These are phyloP conservation scores for Phlebopus sp. DNA, from an alignment of 1,284 basidiomycete genomes.

Conservation along the genomic window DNA sequence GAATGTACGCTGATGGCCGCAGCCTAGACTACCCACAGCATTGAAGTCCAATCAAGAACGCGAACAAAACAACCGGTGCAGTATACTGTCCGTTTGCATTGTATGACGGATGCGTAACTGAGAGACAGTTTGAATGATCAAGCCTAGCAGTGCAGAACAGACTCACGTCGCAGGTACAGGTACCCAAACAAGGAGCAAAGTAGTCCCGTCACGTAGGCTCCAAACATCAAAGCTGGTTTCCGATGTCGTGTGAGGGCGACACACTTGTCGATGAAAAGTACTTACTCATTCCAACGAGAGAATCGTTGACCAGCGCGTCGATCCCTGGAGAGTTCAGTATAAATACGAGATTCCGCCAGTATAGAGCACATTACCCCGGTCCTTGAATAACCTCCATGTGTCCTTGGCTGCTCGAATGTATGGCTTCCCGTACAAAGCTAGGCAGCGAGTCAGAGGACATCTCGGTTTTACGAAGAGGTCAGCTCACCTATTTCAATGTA, in stretches of 20 bases:
- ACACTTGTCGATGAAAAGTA: conserved; percentile 7
- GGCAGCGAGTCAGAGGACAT: conserved; percentile 1
- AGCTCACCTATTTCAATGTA: conserved; percentile 76
- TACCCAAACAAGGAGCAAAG: conserved; percentile 79
- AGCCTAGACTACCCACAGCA: conserved; percentile 49
- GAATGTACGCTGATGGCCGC: neutral
- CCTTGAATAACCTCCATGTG: conserved; percentile 84
- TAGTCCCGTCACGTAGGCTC: conserved; percentile 76
- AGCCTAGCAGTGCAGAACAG: neutral
- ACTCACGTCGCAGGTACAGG: conserved; percentile 74
- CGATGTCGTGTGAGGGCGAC: conserved; percentile 1
- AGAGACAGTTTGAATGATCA: conserved; percentile 6
- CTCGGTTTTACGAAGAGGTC: neutral
- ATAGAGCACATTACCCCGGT: conserved; percentile 54
- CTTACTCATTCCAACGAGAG: conserved; percentile 77
- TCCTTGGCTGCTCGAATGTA: conserved; percentile 88
- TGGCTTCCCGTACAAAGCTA: conserved; percentile 83
- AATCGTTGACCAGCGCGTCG: conserved; percentile 84
- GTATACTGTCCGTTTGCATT: conserved; percentile 75
- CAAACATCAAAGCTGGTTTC: conserved; percentile 61
- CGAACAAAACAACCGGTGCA: conserved; percentile 73
- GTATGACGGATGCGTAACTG: conserved; percentile 71
- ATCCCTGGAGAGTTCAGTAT: conserved; percentile 44
- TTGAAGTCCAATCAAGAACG: conserved; percentile 76
- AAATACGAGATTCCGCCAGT: neutral